These are phyloP conservation scores for Aspergillus incahuasiensis DNA, from an alignment of 495 filamentous ascomycete species.

Conservation along the genomic window DNA sequence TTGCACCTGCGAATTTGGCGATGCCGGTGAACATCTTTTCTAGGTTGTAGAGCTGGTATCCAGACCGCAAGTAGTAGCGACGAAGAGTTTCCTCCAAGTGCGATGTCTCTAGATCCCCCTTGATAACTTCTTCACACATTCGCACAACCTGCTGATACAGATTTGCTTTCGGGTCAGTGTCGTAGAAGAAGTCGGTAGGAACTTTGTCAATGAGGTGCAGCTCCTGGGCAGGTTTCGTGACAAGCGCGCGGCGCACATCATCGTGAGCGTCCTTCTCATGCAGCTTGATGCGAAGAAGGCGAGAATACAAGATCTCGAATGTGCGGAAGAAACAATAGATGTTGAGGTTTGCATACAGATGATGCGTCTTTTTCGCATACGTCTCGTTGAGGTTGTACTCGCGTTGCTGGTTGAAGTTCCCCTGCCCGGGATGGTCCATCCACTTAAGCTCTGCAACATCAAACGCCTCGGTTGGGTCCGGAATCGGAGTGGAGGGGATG, in stretches of 20 bases:
- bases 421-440: constrained; percentile 55
- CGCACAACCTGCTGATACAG: constrained; percentile 65
- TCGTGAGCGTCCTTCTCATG: constrained; percentile 65
- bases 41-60: constrained; percentile 87
- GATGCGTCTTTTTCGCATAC: constrained; percentile 71
- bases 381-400: constrained; percentile 74
- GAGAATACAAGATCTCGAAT: constrained; percentile 81
- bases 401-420: constrained; percentile 49
- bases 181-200: constrained; percentile 78
- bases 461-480: constrained; percentile 45
- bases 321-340: constrained; percentile 92
- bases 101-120: constrained; percentile 69
- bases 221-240: constrained; percentile 72
- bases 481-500: constrained; percentile 39
- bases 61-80: constrained; percentile 79
- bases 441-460: constrained; percentile 48
- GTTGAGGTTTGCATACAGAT: constrained; percentile 82
- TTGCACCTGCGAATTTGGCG: constrained; percentile 65
- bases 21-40: constrained; percentile 77
- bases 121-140: constrained; percentile 65
- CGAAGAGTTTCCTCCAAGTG: constrained; percentile 86
- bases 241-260: constrained; percentile 61
- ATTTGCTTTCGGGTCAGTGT: constrained; percentile 55
- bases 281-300: constrained; percentile 75
- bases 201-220: constrained; percentile 70